A percentile compares a stretch with the other conserved stretches of the same genome.
Conservation (phyloP, 768 basidiomycete genomes). For the Trametes cubensis region DNA sequence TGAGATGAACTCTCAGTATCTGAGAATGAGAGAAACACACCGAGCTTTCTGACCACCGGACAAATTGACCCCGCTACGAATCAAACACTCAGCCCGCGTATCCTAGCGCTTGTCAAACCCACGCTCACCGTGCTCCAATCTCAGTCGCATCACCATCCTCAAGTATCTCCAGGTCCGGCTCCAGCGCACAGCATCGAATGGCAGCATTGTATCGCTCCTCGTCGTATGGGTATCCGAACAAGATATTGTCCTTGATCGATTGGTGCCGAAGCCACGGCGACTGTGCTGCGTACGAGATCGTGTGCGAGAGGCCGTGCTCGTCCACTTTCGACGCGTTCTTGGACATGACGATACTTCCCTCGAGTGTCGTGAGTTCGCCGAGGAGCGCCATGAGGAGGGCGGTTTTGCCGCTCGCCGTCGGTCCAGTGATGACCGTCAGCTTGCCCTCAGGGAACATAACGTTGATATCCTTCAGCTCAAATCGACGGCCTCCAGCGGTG, state of each 20-base stretch:
- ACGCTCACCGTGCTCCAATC: slow-evolving; percentile 66
- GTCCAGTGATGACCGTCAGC: slow-evolving; percentile 73
- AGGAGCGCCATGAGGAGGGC: slow-evolving; percentile 74
- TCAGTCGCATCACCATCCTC: slow-evolving; percentile 88
- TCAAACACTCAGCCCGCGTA: neutral
- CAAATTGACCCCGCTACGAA: slow-evolving; percentile 64
- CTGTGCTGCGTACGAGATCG: slow-evolving; percentile 53
- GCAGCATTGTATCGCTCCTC: slow-evolving; percentile 75
- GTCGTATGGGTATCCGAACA: slow-evolving; percentile 59
- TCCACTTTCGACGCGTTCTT: slow-evolving; percentile 66
- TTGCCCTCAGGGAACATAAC: slow-evolving; percentile 73
- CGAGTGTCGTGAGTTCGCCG: slow-evolving; percentile 68
- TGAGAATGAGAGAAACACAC: slow-evolving; percentile 46
- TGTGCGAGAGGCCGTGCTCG: slow-evolving; percentile 58
- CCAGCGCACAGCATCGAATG: slow-evolving; percentile 82
- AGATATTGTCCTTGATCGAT: slow-evolving; percentile 60
- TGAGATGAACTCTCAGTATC: no score
- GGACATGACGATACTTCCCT: slow-evolving; percentile 61
- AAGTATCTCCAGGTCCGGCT: slow-evolving; percentile 77
- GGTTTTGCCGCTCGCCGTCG: slow-evolving; percentile 84
- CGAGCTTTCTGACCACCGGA: slow-evolving; percentile 85
- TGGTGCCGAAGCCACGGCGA: slow-evolving; percentile 48
- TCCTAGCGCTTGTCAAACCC: slow-evolving; percentile 6
- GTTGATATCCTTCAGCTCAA: slow-evolving; percentile 68
- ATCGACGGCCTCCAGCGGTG: slow-evolving; percentile 47